phyloP scores from a whole-genome alignment of 495 filamentous ascomycete genomes.

The Penicillium antarcticum region DNA sequence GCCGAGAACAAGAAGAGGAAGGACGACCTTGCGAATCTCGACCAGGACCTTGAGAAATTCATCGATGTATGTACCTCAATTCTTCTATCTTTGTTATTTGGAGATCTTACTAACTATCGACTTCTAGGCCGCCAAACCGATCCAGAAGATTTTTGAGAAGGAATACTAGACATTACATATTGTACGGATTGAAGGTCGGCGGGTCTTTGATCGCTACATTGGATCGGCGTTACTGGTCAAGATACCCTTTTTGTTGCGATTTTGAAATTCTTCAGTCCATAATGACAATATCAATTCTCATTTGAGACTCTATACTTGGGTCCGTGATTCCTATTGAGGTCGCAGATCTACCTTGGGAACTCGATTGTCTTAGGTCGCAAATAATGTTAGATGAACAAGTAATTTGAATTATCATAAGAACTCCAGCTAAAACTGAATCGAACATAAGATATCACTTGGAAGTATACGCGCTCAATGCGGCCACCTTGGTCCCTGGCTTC shows the following conservation, averaged over 20 bases:
- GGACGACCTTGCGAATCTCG: conserved; percentile 84
- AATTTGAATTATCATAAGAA: too few species aligned
- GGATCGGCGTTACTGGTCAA: conserved; percentile 30
- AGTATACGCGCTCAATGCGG: not conserved
- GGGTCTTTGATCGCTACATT: conserved; percentile 16
- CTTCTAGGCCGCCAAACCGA: conserved; percentile 73
- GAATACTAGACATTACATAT: conserved; percentile 42
- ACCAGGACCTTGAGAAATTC: conserved; percentile 87
- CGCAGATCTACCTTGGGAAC: too few species aligned
- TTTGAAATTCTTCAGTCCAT: not conserved
- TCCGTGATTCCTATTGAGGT: too few species aligned
- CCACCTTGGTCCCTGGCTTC: conserved; percentile 12
- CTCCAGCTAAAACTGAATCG: too few species aligned
- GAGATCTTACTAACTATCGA: conserved; percentile 4
- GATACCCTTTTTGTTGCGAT: conserved; percentile 29
- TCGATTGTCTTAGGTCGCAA: too few species aligned
- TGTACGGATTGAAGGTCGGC: conserved; percentile 4
- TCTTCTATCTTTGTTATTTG: not conserved
- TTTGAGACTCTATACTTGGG: too few species aligned
- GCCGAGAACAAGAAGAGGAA: conserved; percentile 94
- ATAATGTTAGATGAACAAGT: too few species aligned
- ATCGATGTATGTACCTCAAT: conserved; percentile 55
- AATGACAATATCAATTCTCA: not conserved
- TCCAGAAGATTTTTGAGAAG: conserved; percentile 80
- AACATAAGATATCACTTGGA: too few species aligned